Percentiles rank a stretch among this genome's conserved stretches.
Evolutionary conservation across 805 yeast species (phyloP).

Genomic region (Lachancea mirantina): DNA sequence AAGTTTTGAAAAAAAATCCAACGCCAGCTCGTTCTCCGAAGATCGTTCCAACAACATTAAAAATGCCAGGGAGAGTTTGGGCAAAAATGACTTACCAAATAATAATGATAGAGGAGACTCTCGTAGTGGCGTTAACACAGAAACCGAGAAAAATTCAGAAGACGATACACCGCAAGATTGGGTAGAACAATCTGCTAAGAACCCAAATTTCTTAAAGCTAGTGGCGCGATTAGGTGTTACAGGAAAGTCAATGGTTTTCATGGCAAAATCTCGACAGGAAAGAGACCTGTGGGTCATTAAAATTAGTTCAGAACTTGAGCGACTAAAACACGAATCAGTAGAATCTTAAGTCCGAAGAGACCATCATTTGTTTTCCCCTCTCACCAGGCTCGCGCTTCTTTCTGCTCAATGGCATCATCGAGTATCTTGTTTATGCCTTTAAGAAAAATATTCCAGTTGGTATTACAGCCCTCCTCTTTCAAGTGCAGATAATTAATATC

Average conservation of each 20-base stretch:
- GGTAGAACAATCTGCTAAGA: no score
- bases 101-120: constrained; percentile 1
- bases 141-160: no score
- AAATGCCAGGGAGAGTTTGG: neutral
- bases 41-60: neutral
- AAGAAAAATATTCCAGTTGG: constrained; percentile 5
- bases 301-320: constrained; percentile 32
- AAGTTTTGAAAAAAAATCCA: constrained; percentile 3
- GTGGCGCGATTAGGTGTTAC: constrained; percentile 54
- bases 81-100: neutral
- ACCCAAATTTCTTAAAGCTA: constrained; percentile 20
- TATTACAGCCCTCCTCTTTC: no score
- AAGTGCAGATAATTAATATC: no score
- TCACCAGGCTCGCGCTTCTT: neutral
- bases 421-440: constrained; percentile 6
- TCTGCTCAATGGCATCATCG: constrained; percentile 7
- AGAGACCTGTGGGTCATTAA: constrained; percentile 71
- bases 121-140: constrained; percentile 3
- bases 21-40: neutral
- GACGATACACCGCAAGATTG: no score
- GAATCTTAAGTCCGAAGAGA: neutral
- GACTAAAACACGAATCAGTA: constrained; percentile 15
- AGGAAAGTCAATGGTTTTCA: constrained; percentile 63
- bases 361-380: neutral
- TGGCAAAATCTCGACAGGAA: constrained; percentile 77